Base-by-base conservation (phyloP, 108 stramenopile species). In the Nitzschia sp. region DNA sequence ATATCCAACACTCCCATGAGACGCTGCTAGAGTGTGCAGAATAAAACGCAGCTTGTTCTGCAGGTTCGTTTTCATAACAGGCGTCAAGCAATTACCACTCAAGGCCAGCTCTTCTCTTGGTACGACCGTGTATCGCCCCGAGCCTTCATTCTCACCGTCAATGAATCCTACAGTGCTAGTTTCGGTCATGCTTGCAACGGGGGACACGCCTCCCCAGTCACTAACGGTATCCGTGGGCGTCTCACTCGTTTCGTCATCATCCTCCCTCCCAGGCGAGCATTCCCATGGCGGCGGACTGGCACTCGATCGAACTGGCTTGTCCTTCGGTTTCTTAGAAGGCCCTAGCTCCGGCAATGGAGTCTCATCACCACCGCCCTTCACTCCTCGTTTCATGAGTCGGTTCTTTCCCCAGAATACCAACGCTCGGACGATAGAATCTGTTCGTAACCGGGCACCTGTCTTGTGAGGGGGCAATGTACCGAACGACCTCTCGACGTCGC, bases 401-500 rank as follows among this genome's bases (percentile, higher is more conserved):
- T 78, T 85, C 58, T 82, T 77, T 26, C 93, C 93, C 74, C 85
- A 95, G 5, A 88, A 81, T n/a, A 92, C 89, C 23, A 95, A 80
- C 17, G 94, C 94, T 11, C 87, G 71, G 9, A 95, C 91, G 55
- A 95, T 95, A 2, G 91, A 92, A 65, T 95, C 90, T 32, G 83
- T 77, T 51, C 84, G 62, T 19, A 85, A 77, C 6, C 75, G 77
- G 27, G 87, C 83, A 11, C 88, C 88, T 18, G 86, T 87, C 64
- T 92, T 95, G 58, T 95, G 94, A 15, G 94, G 94, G 25, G 94
- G 94, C 82, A 95, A 83, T 55, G 90, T 95, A 17, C 94, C 94
- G 65, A 95, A 95, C 3, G 88, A 78, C 30, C 94, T 72, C 21
- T 69, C 68, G 2, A 95, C 91, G 70, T 95, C 94, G 28, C 94